Evolutionary conservation across 176 grass and related monocot genomes (phyloP), one percentile per base, ranked within the genome.

Genomic region (Raddia guianensis): DNA sequence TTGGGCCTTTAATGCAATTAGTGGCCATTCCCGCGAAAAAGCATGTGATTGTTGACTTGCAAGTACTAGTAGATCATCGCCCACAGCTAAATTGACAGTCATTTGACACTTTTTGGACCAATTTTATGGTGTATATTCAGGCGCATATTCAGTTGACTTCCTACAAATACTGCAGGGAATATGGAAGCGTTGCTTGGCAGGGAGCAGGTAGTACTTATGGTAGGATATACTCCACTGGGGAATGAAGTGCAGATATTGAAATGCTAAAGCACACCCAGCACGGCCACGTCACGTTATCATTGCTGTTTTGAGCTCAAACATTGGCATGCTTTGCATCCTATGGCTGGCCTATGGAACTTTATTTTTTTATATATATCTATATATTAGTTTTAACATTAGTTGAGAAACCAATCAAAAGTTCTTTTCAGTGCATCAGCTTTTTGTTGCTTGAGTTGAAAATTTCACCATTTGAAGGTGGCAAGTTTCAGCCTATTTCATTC

Each of bases 381-480:
- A 78, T 47, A 66, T 20, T 66, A 53, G 19, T 4, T 49, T 49
- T 47, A 8, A 9, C 48, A 57, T 76, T 49, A 53, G 34, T 49
- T 40, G 8, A 43, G 16, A 16, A 66, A 66, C 12, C 12, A 15
- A 49, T 12, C 40, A 63, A 76, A 76, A 63, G 54, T 47, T 63
- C 12, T 77, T 63, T 49, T 14, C 18, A 13, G 49, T 34, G 3
- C 58, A 75, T 50, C 63, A 47, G 16, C 37, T 69, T 80, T 63
- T 76, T 43, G 12, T 79, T 79, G 63, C 63, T 80, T 68, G 0
- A 79, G 13, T n/a, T 77, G 50, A 63, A 77, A 49, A 35, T 50
- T 16, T 33, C 10, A 35, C 46, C 20, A n/a, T 63, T 35, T 64
- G 34, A 56, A 68, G 18, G 49, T 32, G 18, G 12, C 58, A 12